These are phyloP conservation scores for Mallotus japonicus DNA, from an alignment of 441 rosid genomes.

Conservation along the genomic window DNA sequence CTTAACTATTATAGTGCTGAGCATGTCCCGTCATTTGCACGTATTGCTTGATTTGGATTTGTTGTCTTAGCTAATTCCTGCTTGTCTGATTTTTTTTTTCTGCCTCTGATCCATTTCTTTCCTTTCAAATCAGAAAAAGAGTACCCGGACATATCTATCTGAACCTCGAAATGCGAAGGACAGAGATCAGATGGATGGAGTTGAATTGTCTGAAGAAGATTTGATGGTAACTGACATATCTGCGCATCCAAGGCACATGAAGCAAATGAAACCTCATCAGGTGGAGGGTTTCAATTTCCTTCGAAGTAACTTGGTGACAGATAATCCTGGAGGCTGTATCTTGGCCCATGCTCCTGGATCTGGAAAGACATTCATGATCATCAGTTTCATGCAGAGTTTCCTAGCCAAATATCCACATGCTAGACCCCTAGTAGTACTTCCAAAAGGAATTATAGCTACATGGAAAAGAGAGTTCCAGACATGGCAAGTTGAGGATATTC, in stretches of 20 bases:
- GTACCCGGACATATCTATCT: conserved; percentile 43
- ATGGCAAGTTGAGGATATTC: conserved; percentile 78
- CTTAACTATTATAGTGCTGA: background rate
- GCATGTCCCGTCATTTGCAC: background rate
- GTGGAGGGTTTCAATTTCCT: conserved; percentile 79
- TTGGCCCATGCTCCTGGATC: conserved; percentile 97
- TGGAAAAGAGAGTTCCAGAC: conserved; percentile 81
- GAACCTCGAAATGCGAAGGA: conserved; percentile 41
- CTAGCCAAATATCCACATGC: conserved; percentile 71
- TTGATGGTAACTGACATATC: conserved; percentile 47
- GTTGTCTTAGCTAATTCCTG: conserved; percentile 6
- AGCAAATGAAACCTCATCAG: conserved; percentile 83
- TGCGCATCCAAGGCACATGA: conserved; percentile 82
- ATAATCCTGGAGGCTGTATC: conserved; percentile 85
- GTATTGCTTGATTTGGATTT: background rate
- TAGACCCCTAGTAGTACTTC: conserved; percentile 73
- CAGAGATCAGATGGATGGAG: conserved; percentile 38
- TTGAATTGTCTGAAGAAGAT: conserved; percentile 39
- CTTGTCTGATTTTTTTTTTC: background rate
- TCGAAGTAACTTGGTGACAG: conserved; percentile 58
- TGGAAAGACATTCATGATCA: conserved; percentile 90
- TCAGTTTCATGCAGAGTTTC: conserved; percentile 88
- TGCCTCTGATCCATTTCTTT: conserved; percentile 3
- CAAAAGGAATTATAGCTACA: conserved; percentile 73
- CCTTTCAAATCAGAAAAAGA: conserved; percentile 49